Base-by-base conservation (phyloP, 129 eudicot species). In the Chrysanthemum lavandulifolium region DNA sequence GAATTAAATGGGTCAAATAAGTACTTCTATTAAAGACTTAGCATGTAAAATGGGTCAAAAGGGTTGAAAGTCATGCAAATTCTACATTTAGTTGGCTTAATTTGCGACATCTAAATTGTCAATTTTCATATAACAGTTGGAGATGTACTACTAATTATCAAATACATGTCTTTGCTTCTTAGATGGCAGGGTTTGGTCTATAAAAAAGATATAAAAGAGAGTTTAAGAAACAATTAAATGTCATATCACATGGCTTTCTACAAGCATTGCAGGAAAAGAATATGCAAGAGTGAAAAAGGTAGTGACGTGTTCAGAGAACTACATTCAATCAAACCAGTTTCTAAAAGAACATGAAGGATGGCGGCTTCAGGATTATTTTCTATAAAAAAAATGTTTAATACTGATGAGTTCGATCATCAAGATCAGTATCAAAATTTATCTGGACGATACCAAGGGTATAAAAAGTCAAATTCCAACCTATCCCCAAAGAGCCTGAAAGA, bases 161-260 rank as follows among this genome's bases (percentile, higher is more conserved):
- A 62, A 31, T 62, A 14, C 67, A 14, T 14, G 69, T 18, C 54
- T 59, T 68, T 31, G 57, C 10, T 56, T n/a, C 8, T 48, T 92
- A 94, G 98, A 81, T 87, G 89, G 95, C 98, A 62, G 98, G 98
- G 8, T 89, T 66, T 69, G 95, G 84, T 16, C 79, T 92, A 12
- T 71, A 83, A 55, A 69, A 57, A 63, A 89, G 82, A 73, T 92
- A 87, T 81, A 87, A 71, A 73, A 76, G 64, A 21, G 96, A 92
- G 77, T 92, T 89, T 68, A 76, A 56, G 86, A 89, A 92, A 86
- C 62, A 89, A 16, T 43, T 92, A 56, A 72, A 74, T 9, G 73
- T 86, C 27, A 79, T 92, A 56, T 84, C 78, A 3, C 75, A 61
- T 0, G 77, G 87, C 51, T 89, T 87, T 59, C 40, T 87, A 6